Conservation (phyloP, 2,329 filamentous ascomycete species). For the Fusarium sp. region DNA sequence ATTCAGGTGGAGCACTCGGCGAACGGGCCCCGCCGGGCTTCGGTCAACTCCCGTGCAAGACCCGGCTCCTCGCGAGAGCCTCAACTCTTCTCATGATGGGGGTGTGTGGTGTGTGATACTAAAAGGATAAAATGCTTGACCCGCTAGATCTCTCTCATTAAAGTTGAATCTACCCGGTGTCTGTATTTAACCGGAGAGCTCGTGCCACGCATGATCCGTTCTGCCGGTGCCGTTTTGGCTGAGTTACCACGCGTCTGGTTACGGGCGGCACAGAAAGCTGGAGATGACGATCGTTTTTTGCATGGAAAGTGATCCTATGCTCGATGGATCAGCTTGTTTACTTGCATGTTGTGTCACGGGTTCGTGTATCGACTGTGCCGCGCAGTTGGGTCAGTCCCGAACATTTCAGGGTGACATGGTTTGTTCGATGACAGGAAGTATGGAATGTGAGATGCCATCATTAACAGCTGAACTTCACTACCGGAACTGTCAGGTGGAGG, state of each 20-base stretch:
- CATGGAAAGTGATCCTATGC: neutral
- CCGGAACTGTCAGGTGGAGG: neutral
- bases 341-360: neutral
- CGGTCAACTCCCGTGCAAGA: neutral
- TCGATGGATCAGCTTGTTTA: neutral
- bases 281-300: neutral
- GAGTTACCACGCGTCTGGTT: neutral
- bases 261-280: neutral
- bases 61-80: neutral
- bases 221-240: neutral
- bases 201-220: neutral
- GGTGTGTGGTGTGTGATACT: neutral
- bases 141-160: neutral
- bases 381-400: neutral
- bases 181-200: conserved; percentile 3
- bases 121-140: neutral
- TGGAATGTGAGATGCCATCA: neutral
- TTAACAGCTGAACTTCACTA: neutral
- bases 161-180: neutral
- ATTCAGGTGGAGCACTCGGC: neutral
- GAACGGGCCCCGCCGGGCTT: neutral
- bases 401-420: neutral
- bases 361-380: neutral
- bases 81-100: neutral
- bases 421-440: neutral